Base-by-base conservation (phyloP, 2,329 filamentous ascomycete species). In the Talaromyces sp. region DNA sequence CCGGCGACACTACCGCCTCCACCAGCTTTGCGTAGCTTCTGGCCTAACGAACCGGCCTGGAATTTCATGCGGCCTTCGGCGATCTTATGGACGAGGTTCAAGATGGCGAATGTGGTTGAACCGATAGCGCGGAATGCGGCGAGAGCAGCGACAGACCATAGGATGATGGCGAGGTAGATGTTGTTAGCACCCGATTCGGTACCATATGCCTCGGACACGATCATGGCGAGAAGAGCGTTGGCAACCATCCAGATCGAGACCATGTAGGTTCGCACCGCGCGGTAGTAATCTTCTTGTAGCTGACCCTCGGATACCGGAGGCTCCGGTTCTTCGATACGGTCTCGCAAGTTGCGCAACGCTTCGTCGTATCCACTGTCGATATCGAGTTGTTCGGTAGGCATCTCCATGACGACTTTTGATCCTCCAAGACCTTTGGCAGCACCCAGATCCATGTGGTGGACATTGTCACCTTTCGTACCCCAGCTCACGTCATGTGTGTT, bases 401-500 rank as follows among this genome's bases (percentile, higher is more conserved):
- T 99, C 74, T 99, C 95, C 6, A 99, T 85, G 77, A 97, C 92
- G 72, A 99, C 95, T 0, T 90, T 92, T 66, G 89, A 86, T 57
- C 86, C 86, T 63, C 90, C 91, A 69, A 90, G 89, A 59, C 89
- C 89, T 7, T 91, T 87, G 13, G 96, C 95, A 6, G 91, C 88
- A 64, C 95, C 95, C 0, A 99, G 87, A 75, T 99, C 96, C 8
- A 91, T 97, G 78, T 92, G 90, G 72, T 95, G 89, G 41, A 96
- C 88, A 78, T 99, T 99, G 84, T 99, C 95, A 65, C 95, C 95
- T 81, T 99, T 99, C 54, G 95, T 99, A 52, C 95, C 95, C 95
- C 95, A 99, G 0, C 93, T 96, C 22, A 99, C 93, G 76, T 99
- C 95, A 85, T 99, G 95, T 0, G 94, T 96, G 81, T 99, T 99